Evolutionary conservation across 1,284 basidiomycete genomes (phyloP).

Genomic region (Cutaneotrichosporon cavernicola): DNA sequence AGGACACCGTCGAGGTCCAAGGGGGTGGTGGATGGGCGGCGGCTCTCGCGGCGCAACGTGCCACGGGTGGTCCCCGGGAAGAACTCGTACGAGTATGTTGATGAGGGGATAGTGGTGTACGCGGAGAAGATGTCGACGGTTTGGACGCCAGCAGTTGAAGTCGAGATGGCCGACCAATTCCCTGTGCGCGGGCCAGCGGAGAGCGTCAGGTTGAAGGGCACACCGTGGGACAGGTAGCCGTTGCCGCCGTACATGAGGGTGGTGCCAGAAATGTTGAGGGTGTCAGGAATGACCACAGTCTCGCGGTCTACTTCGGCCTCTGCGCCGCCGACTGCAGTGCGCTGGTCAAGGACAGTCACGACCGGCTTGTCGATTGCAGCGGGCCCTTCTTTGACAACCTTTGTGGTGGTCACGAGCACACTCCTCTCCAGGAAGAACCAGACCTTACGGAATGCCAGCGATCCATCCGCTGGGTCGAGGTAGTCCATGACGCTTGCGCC

Average conservation of each 20-base stretch:
- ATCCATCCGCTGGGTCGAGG: slow-evolving; percentile 58
- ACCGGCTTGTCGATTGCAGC: slow-evolving; percentile 54
- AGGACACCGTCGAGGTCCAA: slow-evolving; percentile 19
- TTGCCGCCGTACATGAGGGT: slow-evolving; percentile 38
- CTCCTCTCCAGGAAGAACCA: slow-evolving; percentile 69
- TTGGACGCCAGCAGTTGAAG: slow-evolving; percentile 58
- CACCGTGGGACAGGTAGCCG: slow-evolving; percentile 36
- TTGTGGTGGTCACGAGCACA: slow-evolving; percentile 62
- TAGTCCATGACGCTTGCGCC: slow-evolving; percentile 61
- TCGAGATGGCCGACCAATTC: slow-evolving; percentile 66
- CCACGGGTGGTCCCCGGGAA: slow-evolving; percentile 57
- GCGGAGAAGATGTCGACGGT: slow-evolving; percentile 64
- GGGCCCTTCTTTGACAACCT: slow-evolving; percentile 43
- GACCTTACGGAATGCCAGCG: slow-evolving; percentile 64
- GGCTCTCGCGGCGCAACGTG: slow-evolving; percentile 15
- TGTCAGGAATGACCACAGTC: not conserved
- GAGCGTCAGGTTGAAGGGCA: slow-evolving; percentile 52
- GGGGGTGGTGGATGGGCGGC: slow-evolving; percentile 17
- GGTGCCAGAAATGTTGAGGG: slow-evolving; percentile 13
- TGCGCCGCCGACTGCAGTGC: slow-evolving; percentile 42
- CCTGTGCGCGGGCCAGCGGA: slow-evolving; percentile 59
- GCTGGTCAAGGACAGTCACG: slow-evolving; percentile 66
- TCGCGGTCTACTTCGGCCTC: slow-evolving; percentile 55
- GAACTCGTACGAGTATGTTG: slow-evolving; percentile 58
- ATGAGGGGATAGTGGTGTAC: slow-evolving; percentile 46